Evolutionary conservation across 768 basidiomycete genomes (phyloP).

Genomic region (Suillus paluster): DNA sequence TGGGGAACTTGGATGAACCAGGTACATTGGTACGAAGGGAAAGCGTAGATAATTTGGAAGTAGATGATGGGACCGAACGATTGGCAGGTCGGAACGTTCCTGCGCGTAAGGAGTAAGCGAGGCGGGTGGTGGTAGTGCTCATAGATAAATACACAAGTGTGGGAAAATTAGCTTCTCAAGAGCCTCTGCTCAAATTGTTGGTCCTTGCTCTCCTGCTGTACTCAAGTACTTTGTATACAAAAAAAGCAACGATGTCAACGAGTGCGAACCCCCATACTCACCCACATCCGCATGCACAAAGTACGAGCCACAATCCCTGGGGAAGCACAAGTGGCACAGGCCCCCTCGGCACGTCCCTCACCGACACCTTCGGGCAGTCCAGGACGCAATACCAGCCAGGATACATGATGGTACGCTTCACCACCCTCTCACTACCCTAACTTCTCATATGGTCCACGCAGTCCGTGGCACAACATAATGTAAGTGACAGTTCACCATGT

Average conservation of each 20-base stretch:
- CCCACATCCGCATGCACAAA: conserved; percentile 42
- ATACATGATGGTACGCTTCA: conserved; percentile 71
- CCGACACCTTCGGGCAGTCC: conserved; percentile 72
- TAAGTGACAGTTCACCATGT: conserved; percentile 28
- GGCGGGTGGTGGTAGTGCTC: conserved; percentile 9
- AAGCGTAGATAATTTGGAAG: neutral
- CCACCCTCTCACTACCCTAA: neutral
- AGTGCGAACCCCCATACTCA: conserved; percentile 30
- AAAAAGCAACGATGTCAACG: conserved; percentile 35
- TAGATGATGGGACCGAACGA: conserved; percentile 12
- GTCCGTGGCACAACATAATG: conserved; percentile 69
- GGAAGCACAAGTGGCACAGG: conserved; percentile 45
- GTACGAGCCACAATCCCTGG: conserved; percentile 51
- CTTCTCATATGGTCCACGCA: conserved; percentile 26
- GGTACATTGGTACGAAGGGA: neutral
- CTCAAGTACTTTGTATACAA: too few relatives aligned
- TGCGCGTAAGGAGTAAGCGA: conserved; percentile 9
- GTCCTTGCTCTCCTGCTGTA: neutral
- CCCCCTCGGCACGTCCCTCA: conserved; percentile 54
- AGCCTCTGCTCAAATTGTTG: neutral
- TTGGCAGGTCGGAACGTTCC: conserved; percentile 10
- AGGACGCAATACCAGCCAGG: conserved; percentile 81
- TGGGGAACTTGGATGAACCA: neutral
- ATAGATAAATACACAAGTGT: conserved; percentile 23
- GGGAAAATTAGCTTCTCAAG: conserved; percentile 16